Base-by-base conservation (phyloP, 495 filamentous ascomycete species). In the Hypoxylon subgilvum region DNA sequence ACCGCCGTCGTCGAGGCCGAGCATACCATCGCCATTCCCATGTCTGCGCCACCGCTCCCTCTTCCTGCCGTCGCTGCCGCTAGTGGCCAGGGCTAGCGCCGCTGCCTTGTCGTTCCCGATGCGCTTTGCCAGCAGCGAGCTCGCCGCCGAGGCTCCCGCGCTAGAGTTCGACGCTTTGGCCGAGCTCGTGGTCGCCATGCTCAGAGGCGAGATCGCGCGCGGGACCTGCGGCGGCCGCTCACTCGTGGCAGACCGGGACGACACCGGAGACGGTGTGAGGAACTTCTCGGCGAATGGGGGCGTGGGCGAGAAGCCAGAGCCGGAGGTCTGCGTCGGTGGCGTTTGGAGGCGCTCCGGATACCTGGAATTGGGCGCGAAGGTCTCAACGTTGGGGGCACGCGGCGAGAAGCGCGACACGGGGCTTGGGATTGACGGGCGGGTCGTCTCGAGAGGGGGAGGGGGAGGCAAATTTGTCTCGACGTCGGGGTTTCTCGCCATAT, bases 121-220 rank as follows among this genome's bases (percentile, higher is more conserved):
- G 3, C 80, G 69, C 62, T 83, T 82, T 1, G 79, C 72, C 2
- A 83, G 69, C 6, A 80, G 68, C 4, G 75, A 73, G 21, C 68
- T 68, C 9, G 69, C 42, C 9, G 40, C 55, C 10, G 52, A 60
- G 7, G 34, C 34, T 16, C 14, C 34, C 34, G 34, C n/a, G n/a
- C n/a, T n/a, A n/a, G n/a, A 17, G 34, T 8, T 38, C 3, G 2
- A 4, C 14, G 13, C 4, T 13, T 57, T 49, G 1, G 44, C 17
- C 16, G 68, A 69, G 42, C 49, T 62, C 42, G 58, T 65, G 39
- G 40, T 66, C 44, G 23, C 34, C 13, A 34, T 48, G 34, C 48
- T 65, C 10, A 62, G 43, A 28, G 58, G 57, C 1, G 69, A 69
- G 14, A 55, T 27, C 6, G 47, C 36, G 10, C 51, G 56, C 17